Conservation (phyloP, 257 asterid genomes). For the Solanum megistacrolobum region DNA sequence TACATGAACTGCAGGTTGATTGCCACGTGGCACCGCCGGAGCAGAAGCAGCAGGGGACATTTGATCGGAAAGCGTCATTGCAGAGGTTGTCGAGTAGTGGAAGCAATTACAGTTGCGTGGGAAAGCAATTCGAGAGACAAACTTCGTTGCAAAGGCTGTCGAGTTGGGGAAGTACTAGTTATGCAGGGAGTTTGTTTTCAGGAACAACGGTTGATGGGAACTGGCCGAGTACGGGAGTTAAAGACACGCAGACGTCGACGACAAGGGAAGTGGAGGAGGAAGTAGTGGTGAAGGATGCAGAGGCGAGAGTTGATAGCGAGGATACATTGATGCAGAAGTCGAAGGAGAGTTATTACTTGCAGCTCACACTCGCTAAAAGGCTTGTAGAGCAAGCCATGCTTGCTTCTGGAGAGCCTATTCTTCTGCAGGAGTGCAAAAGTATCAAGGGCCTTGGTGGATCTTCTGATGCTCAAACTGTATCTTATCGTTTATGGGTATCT, state of each 20-base stretch:
- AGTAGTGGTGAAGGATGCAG: conserved; percentile 11
- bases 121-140: conserved; percentile 44
- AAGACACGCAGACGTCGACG: conserved; percentile 19
- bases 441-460: conserved; percentile 27
- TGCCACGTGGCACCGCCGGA: background rate
- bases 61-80: conserved; percentile 13
- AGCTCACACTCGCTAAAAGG: conserved; percentile 57
- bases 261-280: conserved; percentile 27
- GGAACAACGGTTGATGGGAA: conserved; percentile 65
- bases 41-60: conserved; percentile 1
- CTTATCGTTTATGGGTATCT: conserved; percentile 82
- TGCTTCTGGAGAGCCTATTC: conserved; percentile 39
- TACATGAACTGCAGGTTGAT: conserved; percentile 15
- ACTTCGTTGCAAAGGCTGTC: conserved; percentile 56
- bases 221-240: conserved; percentile 47
- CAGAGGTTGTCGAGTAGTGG: conserved; percentile 26
- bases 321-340: conserved; percentile 32
- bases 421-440: conserved; percentile 28
- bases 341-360: conserved; percentile 63
- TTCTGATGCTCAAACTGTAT: conserved; percentile 50
- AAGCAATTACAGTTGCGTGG: conserved; percentile 21
- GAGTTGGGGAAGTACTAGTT: conserved; percentile 70
- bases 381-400: conserved; percentile 55
- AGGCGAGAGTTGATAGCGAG: background rate
- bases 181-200: conserved; percentile 70